Evolutionary conservation across 352 stramenopile genomes (phyloP), one percentile per base, ranked within the genome.

Genomic region (Aphanomyces stellatus): DNA sequence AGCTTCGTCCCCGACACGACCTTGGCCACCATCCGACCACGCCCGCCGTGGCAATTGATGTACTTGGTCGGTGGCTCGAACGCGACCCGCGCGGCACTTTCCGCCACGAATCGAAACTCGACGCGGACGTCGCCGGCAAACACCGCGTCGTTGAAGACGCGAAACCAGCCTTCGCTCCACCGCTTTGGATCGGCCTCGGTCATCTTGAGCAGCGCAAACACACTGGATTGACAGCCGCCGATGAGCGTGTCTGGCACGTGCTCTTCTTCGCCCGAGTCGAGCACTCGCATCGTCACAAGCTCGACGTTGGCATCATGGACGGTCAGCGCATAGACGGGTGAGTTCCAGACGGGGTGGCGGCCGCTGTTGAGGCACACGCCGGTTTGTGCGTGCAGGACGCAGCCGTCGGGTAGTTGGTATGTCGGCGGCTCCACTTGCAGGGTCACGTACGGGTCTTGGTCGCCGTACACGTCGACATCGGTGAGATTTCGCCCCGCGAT

Each of bases 241-340:
- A 86, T 83, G 8, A 74, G 71, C 15, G 70, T 76, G 34, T 83
- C 76, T 2, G 76, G 71, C 5, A 83, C 48, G 40, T 81, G 71
- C n/a, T 83, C 76, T 70, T 86, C 78, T 73, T 83, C 74, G 55
- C 82, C 82, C 41, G 72, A 81, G 57, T 86, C 78, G 2, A 86
- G 43, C 0, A 82, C 78, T 33, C 78, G 73, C n/a, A 86, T 37
- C 4, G 70, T 70, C n/a, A 86, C 19, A 24, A 74, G 71, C 13
- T 78, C 76, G 0, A 75, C 80, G 24, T 66, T 34, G 0, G 76
- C 40, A 51, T 86, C 74, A 34, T 73, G 49, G 0, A 64, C 34
- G 13, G 53, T 43, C 6, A 86, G 25, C 33, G 76, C 49, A 35
- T 72, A 83, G 25, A 82, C 69, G 6, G 66, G 48, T 11, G 78